Evolutionary conservation across 495 filamentous ascomycete species (phyloP), one percentile per base, ranked within the genome.

Genomic region (Penicillium goetzii): DNA sequence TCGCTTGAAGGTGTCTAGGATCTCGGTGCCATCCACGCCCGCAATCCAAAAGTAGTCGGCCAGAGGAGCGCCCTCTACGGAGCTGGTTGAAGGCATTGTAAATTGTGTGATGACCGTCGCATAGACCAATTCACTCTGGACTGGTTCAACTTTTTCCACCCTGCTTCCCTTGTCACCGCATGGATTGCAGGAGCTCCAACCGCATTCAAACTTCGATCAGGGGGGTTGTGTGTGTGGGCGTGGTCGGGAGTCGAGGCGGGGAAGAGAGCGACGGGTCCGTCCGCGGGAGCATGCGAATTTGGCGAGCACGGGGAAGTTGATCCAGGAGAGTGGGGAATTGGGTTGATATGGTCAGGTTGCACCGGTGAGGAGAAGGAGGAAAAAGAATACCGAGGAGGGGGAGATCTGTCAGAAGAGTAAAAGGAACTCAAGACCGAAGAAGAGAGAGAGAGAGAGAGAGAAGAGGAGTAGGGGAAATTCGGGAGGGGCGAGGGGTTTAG

Each of bases 1-100:
- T 56, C 72, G 81, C 50, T 76, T 75, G 58, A 71, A 80, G 15
- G 74, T 78, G 3, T 81, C 78, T 53, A 82, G 71, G 56, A 85
- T 75, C 71, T 84, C 83, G 1, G 79, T 66, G 51, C 90, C 89
- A 77, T 93, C 92, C 70, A 96, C 87, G 75, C 95, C 95, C 66
- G 91, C 92, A 65, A 99, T 97, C 92, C 95, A 99, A 80, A 99
- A 99, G 80, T 96, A 97, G 76, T 99, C 95, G 73, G 95, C 95
- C 63, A 99, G 87, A 64, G 95, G 95, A 56, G 89, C 88, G 23
- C 89, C 83, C 62, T 73, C 73, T 58, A 77, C 68, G 25, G 72
- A 43, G 54, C 73, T 57, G 23, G 74, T 60, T 28, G 76, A 73
- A 36, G 71, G 68, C 71, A 73, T 73, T 55, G 65, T 32, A 53